A percentile compares a stretch with the other conserved stretches of the same genome.
Evolutionary conservation across 2,329 filamentous ascomycete genomes (phyloP).

Genomic region (Camillea tinctor): DNA sequence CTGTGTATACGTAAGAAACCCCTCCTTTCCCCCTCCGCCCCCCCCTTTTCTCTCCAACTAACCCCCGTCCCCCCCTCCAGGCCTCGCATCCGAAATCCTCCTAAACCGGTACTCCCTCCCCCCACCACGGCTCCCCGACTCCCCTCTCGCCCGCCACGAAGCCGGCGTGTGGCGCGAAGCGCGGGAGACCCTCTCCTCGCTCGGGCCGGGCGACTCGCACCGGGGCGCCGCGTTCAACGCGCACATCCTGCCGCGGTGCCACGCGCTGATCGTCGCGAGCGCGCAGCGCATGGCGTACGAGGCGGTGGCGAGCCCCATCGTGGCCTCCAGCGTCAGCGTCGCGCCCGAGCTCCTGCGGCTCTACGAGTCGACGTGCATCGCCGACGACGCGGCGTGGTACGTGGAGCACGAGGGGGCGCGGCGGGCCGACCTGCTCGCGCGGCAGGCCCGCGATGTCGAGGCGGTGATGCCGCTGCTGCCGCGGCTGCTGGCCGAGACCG

Average conservation of each 20-base stretch:
- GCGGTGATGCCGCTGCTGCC: slow-evolving; percentile 6
- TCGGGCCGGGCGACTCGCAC: slow-evolving; percentile 7
- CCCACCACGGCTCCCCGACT: slow-evolving; percentile 8
- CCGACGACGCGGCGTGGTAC: slow-evolving; percentile 16
- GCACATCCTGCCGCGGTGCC: slow-evolving; percentile 25
- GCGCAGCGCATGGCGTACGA: slow-evolving; percentile 33
- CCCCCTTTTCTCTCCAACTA: neutral
- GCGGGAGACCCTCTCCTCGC: slow-evolving; percentile 5
- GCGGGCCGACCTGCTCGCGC: slow-evolving; percentile 8
- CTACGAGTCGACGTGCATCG: slow-evolving; percentile 15
- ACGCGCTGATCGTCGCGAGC: slow-evolving; percentile 23
- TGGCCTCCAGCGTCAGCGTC: slow-evolving; percentile 1
- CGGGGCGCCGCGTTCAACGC: slow-evolving; percentile 22
- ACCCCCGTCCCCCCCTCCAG: slow-evolving; percentile 4
- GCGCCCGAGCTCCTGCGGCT: slow-evolving; percentile 7
- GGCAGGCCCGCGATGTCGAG: slow-evolving; percentile 1
- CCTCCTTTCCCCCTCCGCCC: accelerated
- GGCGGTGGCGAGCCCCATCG: slow-evolving; percentile 11
- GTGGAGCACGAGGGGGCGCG: slow-evolving; percentile 6
- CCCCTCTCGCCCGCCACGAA: slow-evolving; percentile 24
- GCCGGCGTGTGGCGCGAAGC: slow-evolving; percentile 23
- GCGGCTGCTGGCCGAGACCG: slow-evolving; percentile 4
- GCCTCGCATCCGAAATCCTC: slow-evolving; percentile 27
- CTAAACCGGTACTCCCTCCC: slow-evolving; percentile 24
- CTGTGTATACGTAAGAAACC: slow-evolving; percentile 28